Evolutionary conservation across 768 basidiomycete genomes (phyloP).

Genomic region (Suillus alpinus): DNA sequence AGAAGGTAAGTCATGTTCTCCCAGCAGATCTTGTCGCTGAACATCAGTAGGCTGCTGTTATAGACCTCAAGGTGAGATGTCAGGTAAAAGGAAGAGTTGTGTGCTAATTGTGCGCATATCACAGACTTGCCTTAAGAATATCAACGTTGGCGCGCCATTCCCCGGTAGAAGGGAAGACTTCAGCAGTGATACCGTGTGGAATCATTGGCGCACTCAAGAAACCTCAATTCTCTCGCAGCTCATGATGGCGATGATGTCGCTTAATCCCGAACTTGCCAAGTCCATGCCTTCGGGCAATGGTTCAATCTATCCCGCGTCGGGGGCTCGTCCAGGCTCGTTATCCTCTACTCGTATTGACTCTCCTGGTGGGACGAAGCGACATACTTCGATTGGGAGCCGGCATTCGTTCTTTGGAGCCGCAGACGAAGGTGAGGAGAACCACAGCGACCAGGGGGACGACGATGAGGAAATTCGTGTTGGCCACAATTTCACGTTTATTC

Average conservation of each 20-base stretch:
- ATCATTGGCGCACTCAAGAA: conserved; percentile 79
- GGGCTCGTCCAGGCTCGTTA: conserved; percentile 53
- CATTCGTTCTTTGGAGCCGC: conserved; percentile 48
- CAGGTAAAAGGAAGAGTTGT: neutral
- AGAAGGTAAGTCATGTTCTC: conserved; percentile 53
- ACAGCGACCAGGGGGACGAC: conserved; percentile 36
- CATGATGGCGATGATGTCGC: conserved; percentile 81
- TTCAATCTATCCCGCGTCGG: conserved; percentile 17
- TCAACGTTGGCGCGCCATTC: conserved; percentile 79
- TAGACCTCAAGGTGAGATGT: conserved; percentile 73
- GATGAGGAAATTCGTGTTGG: conserved; percentile 74
- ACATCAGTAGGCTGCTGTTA: conserved; percentile 66
- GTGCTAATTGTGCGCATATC: neutral
- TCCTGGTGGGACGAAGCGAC: conserved; percentile 38
- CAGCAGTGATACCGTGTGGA: conserved; percentile 76
- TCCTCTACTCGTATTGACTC: conserved; percentile 37
- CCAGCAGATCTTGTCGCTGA: conserved; percentile 7
- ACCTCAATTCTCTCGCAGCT: conserved; percentile 83
- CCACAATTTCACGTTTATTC: conserved; percentile 86
- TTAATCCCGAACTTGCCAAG: conserved; percentile 85
- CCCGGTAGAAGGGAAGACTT: conserved; percentile 89
- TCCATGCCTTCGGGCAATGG: conserved; percentile 56
- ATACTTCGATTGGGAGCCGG: conserved; percentile 64
- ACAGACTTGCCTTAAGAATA: conserved; percentile 87
- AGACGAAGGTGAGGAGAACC: conserved; percentile 29